Evolutionary conservation across 2,329 filamentous ascomycete species (phyloP), one percentile per base, ranked within the genome.

Genomic region (Coniochaeta ligniaria): DNA sequence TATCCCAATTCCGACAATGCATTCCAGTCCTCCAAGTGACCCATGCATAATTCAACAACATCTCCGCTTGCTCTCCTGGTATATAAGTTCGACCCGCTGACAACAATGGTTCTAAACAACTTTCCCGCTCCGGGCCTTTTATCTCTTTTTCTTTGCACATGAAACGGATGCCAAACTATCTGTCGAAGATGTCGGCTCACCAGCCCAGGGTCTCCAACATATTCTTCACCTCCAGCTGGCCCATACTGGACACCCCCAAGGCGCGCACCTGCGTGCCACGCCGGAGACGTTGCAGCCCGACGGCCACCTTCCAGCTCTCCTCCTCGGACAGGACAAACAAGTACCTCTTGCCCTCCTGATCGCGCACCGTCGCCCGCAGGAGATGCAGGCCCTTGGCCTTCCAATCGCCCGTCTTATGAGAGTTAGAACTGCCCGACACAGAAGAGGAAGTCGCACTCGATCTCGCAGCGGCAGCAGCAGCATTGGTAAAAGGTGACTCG

Each of bases 221-320:
- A 20, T 71, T 76, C 65, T 79, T 79, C 12, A 83, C 80, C 66
- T 89, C 86, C 17, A 75, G 67, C 12, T 75, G 73, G 56, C 79
- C 75, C 76, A 89, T 81, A 52, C 80, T 78, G 60, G 81, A 79
- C 35, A 89, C 80, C 6, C 83, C 83, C 54, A 89, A 74, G 61
- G 83, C 80, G 59, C 84, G 77, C 35, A 82, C 83, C 70, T 87
- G 84, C 3, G 81, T 82, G 6, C 86, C 86, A 59, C 80, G 80
- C 59, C 85, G 76, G 66, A 90, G 72, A 52, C 82, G 78, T 70
- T 87, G 83, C 66, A 90, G 69, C 2, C 84, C 86, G 38, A 83
- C 75, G 1, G 84, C 79, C 26, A 90, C 76, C 78, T 90, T 90
- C 87, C 87, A 89, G 31, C 80, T 81, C 70, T 90, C 86, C 63